Base-by-base conservation (phyloP, 352 stramenopile species). In the Thraustochytrium sp. region DNA sequence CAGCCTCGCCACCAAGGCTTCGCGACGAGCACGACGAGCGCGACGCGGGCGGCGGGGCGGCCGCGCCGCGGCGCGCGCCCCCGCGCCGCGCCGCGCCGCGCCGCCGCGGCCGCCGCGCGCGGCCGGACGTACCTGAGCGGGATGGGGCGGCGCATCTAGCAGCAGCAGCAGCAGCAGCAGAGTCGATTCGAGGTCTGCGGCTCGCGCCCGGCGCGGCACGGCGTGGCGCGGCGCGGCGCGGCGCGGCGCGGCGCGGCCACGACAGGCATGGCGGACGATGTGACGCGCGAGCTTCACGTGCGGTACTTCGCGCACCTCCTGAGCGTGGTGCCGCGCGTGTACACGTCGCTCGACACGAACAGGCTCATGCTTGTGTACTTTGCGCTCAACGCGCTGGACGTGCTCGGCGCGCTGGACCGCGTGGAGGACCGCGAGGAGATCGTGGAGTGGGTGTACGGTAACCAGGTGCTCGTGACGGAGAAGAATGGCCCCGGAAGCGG, bases 391-490 rank as follows among this genome's bases (percentile, higher is more conserved):
- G 91, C 91, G 2, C 88, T 96, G 56, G 91, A 91, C 23, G 73
- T 96, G 80, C 88, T 96, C 48, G 89, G 86, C 3, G 90, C 93
- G 77, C 84, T 96, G 2, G 86, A 94, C 62, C 90, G 88, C 29
- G 84, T 95, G 38, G 87, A 94, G 78, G 38, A 80, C 44, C 88
- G 88, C 61, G 85, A 88, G 53, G 85, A 90, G 73, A 88, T 95
- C 83, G 88, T 95, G 72, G 91, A 96, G 63, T 96, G 91, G 91
- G 87, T 96, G 54, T 95, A 95, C 83, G 90, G 87, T 65, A 86
- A 94, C 53, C 91, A 95, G 76, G 89, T 95, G 68, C 0, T 62
- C 1, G n/a, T 42, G 23, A 36, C 38, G 23, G 54, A 53, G 26
- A 31, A 77, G 34, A 36, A 36, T 42, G 72, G 75, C 5, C 44